Evolutionary conservation across 805 yeast species (phyloP).

Genomic region (Zygosaccharomyces pseudorouxii): DNA sequence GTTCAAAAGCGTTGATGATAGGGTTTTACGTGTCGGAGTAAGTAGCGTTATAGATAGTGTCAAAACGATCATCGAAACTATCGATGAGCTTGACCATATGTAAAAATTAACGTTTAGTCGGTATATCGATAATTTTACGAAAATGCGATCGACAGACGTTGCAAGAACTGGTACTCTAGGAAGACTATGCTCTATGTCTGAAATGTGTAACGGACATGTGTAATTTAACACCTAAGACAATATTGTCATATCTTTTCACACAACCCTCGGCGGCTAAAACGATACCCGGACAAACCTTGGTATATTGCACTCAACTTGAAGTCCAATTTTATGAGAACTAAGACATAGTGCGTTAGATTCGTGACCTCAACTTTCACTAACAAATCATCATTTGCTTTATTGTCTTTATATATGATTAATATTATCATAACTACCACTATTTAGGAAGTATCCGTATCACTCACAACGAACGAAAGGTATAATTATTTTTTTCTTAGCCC

Average conservation of each 20-base stretch:
- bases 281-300: background rate
- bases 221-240: too few relatives aligned
- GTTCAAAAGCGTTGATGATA: constrained; percentile 61
- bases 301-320: too few relatives aligned
- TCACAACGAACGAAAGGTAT: background rate
- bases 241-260: background rate
- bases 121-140: background rate
- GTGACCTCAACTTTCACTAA: too few relatives aligned
- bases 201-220: too few relatives aligned
- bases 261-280: background rate
- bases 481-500: background rate
- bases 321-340: too few relatives aligned
- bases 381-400: background rate
- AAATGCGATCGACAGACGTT: too few relatives aligned
- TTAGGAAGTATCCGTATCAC: background rate
- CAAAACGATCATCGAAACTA: constrained; percentile 72
- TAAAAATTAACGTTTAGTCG: background rate
- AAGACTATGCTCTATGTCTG: too few relatives aligned
- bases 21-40: constrained; percentile 78
- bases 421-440: background rate
- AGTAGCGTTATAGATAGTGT: constrained; percentile 74
- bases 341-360: too few relatives aligned
- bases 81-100: constrained; percentile 46
- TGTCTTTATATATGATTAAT: too few relatives aligned
- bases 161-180: too few relatives aligned